Base-by-base conservation (phyloP, 495 filamentous ascomycete species). In the Aspergillus mulundensis region DNA sequence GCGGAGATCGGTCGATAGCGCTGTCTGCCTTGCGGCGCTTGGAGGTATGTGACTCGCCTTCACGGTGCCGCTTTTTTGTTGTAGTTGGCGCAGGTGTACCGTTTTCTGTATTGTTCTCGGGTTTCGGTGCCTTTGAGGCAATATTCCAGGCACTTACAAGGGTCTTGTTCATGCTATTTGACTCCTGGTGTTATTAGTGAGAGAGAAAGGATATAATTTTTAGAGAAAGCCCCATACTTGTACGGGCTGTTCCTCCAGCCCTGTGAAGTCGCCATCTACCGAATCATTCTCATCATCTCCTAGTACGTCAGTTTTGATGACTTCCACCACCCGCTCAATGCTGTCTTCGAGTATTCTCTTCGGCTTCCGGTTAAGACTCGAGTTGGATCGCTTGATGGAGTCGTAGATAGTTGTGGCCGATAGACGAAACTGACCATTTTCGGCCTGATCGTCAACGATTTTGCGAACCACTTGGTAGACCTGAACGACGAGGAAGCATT, bases 341-440 rank as follows among this genome's bases (percentile, higher is more conserved):
- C 89, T 88, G 61, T 91, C 86, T 66, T 96, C 88, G 14, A 98
- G 71, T 14, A 86, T 74, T 51, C 81, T 83, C 70, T 94, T 95
- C 7, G 87, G 89, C 60, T 86, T 86, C 14, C 91, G 77, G 43
- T 88, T 89, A 36, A 96, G 67, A 57, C 85, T 88, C 1, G 91
- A 95, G 64, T 96, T 96, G 4, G 90, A 95, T 58, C 76, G 76
- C 62, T 89, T 88, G 60, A 96, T 88, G 49, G 76, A 75, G 14
- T 90, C 87, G 66, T 91, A 94, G 10, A 95, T 82, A 1, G 70
- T 69, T 1, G 81, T 66, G 0, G 86, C 77, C 3, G 87, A 85
- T 15, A 90, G 67, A 14, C 72, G 71, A 18, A 70, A 57, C 30
- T 63, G 60, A 18, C 70, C 74, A 54, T 75, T 70, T 18, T 80